Evolutionary conservation across 192 early-diverging fungal genomes (phyloP).

Genomic region (Backusella parvicylindrica): DNA sequence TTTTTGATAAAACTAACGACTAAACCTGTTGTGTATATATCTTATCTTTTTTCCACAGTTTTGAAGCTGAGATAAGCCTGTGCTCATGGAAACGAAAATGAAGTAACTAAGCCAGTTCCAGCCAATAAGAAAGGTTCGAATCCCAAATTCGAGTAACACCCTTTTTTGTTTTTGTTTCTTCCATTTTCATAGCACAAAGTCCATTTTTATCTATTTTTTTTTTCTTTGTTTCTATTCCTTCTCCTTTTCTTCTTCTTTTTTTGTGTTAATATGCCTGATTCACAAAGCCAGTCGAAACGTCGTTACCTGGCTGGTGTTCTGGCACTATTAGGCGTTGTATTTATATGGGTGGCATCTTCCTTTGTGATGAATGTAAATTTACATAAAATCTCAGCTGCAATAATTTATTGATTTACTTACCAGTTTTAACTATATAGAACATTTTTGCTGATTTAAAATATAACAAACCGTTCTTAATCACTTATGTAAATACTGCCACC

Average conservation of each 20-base stretch:
- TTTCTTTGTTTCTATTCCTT: not conserved
- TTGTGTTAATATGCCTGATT: slow-evolving; percentile 10
- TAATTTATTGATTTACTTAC: not conserved
- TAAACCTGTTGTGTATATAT: not conserved
- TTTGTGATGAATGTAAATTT: slow-evolving; percentile 69
- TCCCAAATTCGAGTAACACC: not conserved
- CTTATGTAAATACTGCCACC: slow-evolving; percentile 72
- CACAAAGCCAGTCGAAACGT: not conserved
- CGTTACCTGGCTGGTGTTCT: slow-evolving; percentile 63
- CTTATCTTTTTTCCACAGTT: not conserved
- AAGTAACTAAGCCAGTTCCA: not conserved
- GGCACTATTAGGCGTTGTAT: slow-evolving; percentile 63
- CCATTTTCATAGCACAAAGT: not conserved
- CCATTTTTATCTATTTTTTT: not conserved
- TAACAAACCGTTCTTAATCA: slow-evolving; percentile 75
- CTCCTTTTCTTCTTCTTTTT: not conserved
- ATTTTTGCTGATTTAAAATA: slow-evolving; percentile 67
- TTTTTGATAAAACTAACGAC: not conserved
- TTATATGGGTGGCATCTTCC: slow-evolving; percentile 77
- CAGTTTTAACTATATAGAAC: slow-evolving; percentile 37
- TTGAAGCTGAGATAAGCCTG: not conserved
- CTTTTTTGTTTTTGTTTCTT: not conserved
- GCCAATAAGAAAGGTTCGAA: not conserved
- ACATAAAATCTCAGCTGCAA: not conserved
- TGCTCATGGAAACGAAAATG: no score